Conservation (phyloP, 2,329 filamentous ascomycete genomes). For the Phialophora tarda region DNA sequence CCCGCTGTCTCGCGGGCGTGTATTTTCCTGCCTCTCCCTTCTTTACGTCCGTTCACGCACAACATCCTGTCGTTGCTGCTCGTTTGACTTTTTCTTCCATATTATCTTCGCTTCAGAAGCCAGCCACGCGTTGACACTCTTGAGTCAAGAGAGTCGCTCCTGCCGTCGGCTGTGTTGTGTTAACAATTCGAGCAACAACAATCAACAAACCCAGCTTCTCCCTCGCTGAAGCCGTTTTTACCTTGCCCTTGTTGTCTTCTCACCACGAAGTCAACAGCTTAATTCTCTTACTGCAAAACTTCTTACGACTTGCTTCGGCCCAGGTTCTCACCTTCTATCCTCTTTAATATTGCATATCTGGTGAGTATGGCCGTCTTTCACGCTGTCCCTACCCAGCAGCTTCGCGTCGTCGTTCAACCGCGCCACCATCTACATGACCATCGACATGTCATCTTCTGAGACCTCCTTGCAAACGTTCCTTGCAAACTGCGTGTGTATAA, state of each 20-base stretch:
- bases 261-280: slow-evolving; percentile 31
- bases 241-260: slow-evolving; percentile 30
- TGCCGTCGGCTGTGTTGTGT: slow-evolving; percentile 34
- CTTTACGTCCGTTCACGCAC: slow-evolving; percentile 39
- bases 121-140: slow-evolving; percentile 39
- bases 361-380: slow-evolving; percentile 27
- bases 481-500: slow-evolving; percentile 22
- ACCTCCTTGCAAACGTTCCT: slow-evolving; percentile 8
- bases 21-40: slow-evolving; percentile 43
- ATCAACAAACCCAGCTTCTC: slow-evolving; percentile 34
- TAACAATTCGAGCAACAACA: slow-evolving; percentile 32
- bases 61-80: slow-evolving; percentile 45
- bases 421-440: neutral
- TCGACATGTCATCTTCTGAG: slow-evolving; percentile 5
- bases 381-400: slow-evolving; percentile 8
- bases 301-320: slow-evolving; percentile 32
- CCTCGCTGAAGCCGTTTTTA: slow-evolving; percentile 37
- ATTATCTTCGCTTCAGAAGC: slow-evolving; percentile 41
- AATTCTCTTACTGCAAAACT: slow-evolving; percentile 36
- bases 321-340: slow-evolving; percentile 33
- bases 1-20: slow-evolving; percentile 18
- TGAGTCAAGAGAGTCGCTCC: slow-evolving; percentile 35
- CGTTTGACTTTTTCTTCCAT: slow-evolving; percentile 15
- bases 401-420: slow-evolving; percentile 2
- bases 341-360: slow-evolving; percentile 41